Conservation (phyloP, 192 early-diverging fungal species). For the Phycomyces blakesleeanus region DNA sequence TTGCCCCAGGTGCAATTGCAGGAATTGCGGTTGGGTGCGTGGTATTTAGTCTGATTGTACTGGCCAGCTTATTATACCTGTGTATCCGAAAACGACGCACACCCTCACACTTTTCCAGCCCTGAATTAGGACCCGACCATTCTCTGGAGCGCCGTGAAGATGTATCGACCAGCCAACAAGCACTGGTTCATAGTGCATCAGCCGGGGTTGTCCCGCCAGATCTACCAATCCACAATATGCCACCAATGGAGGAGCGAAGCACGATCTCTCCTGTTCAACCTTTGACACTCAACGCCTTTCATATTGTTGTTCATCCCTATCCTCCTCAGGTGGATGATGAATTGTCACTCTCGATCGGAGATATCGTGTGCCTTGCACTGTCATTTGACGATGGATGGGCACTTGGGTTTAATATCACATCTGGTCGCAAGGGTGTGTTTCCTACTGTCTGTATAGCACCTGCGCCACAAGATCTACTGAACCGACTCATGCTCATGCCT, state of each 20-base stretch:
- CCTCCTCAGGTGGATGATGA: conserved; percentile 66
- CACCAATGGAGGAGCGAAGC: not conserved
- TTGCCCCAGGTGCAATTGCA: conserved; percentile 13
- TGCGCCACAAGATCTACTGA: conserved; percentile 6
- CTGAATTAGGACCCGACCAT: too few relatives aligned
- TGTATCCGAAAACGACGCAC: too few relatives aligned
- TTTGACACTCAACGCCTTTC: conserved; percentile 8
- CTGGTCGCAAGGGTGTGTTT: conserved; percentile 69
- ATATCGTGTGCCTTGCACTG: conserved; percentile 60
- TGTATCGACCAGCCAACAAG: conserved; percentile 3
- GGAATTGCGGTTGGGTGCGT: conserved; percentile 20
- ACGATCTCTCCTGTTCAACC: not conserved
- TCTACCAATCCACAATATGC: not conserved
- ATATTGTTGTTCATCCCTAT: conserved; percentile 52
- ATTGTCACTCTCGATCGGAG: conserved; percentile 58
- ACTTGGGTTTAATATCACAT: conserved; percentile 68
- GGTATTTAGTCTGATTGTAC: too few relatives aligned
- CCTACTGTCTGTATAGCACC: conserved; percentile 67
- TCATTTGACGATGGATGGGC: conserved; percentile 89
- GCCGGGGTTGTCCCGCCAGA: not conserved
- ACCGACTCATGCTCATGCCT: not conserved
- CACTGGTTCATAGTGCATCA: not conserved
- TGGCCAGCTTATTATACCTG: too few relatives aligned
- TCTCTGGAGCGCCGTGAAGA: not conserved
- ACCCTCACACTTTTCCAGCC: not conserved